A percentile compares a stretch with the other conserved stretches of the same genome.
Conservation (phyloP, 441 rosid genomes). For the Arabidopsis hybrid region DNA sequence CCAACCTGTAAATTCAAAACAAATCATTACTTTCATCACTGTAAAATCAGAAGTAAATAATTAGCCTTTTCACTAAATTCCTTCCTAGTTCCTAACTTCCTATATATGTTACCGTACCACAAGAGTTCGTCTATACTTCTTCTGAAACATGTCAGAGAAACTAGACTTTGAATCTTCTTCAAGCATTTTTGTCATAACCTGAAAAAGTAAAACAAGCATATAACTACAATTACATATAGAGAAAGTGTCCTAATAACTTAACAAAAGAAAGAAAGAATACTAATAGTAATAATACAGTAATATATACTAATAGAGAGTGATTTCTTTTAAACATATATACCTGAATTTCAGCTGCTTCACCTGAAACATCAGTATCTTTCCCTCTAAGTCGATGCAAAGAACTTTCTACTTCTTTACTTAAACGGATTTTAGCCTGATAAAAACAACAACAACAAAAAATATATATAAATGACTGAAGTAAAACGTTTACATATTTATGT, state of each 20-base stretch:
- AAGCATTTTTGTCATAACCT: conserved; percentile 42
- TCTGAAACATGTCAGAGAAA: conserved; percentile 44
- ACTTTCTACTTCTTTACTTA: conserved; percentile 48
- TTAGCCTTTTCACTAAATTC: not conserved
- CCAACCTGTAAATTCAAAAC: conserved; percentile 53
- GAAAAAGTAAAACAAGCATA: not conserved
- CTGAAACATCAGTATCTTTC: conserved; percentile 44
- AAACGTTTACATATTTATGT: not conserved
- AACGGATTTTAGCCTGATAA: conserved; percentile 46
- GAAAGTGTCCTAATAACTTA: not conserved
- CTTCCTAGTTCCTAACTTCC: not conserved
- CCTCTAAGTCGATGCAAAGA: conserved; percentile 53
- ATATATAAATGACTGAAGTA: not conserved
- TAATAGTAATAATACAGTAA: too few relatives aligned
- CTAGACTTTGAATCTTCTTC: conserved; percentile 44
- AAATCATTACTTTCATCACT: not conserved
- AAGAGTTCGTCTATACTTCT: conserved; percentile 43
- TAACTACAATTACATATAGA: not conserved
- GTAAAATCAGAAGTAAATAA: not conserved
- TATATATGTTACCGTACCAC: conserved; percentile 36
- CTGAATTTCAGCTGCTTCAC: conserved; percentile 53
- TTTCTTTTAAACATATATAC: not conserved
- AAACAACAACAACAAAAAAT: not conserved
- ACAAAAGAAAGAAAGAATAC: not conserved
- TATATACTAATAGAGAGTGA: not conserved